Percentiles rank a stretch among this genome's conserved stretches.
These are phyloP conservation scores for Vitis cinerea DNA, from an alignment of 164 flowering plant genomes.

Conservation along the genomic window DNA sequence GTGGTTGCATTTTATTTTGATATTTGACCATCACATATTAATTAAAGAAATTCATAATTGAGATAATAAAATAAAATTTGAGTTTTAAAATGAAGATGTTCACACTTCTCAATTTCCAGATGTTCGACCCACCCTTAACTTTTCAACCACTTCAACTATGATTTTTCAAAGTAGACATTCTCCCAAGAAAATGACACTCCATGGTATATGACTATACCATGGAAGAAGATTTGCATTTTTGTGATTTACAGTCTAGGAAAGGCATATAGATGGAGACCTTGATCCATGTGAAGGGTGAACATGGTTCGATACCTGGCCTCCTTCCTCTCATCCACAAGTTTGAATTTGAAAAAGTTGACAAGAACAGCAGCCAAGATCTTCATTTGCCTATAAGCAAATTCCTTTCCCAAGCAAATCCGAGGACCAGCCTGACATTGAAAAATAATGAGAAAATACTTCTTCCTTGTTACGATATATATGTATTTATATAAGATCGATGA, in stretches of 20 bases:
- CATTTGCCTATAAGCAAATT: conserved; percentile 10
- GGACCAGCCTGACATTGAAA: not conserved
- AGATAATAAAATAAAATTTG: no score
- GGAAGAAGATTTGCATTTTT: no score
- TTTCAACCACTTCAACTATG: not conserved
- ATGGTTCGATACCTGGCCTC: not conserved
- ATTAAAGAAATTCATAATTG: no score
- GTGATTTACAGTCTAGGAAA: not conserved
- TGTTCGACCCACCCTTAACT: not conserved
- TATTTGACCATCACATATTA: no score
- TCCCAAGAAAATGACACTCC: not conserved
- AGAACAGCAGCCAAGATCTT: conserved; percentile 11
- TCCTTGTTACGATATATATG: not conserved
- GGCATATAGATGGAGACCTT: conserved; percentile 13
- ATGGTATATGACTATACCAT: no score
- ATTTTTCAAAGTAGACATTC: not conserved
- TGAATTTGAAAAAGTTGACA: not conserved
- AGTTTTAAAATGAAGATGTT: no score
- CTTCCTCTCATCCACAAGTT: not conserved
- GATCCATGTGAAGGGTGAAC: conserved; percentile 17
- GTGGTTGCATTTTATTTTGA: no score
- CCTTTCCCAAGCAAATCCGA: conserved; percentile 20
- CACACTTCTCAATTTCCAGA: no score
- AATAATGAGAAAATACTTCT: no score
- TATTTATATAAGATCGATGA: no score